A percentile compares a stretch with the other conserved stretches of the same genome.
Evolutionary conservation across 805 yeast genomes (phyloP).

Genomic region (Starmerella cellae): DNA sequence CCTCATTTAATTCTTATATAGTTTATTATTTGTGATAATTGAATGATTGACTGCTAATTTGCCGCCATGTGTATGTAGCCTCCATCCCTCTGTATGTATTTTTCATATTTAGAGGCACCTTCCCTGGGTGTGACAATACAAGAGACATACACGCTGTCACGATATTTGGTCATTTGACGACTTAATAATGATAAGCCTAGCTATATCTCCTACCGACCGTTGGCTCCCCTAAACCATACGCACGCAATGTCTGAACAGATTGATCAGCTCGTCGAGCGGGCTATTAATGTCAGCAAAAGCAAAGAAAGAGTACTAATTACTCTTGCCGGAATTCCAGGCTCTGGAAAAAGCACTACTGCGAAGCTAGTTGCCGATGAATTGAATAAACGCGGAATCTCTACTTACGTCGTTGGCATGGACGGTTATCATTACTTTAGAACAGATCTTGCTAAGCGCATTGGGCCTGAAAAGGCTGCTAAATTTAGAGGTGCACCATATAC

Average conservation of each 20-base stretch:
- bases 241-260: too few relatives aligned
- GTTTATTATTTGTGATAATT: neutral
- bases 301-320: conserved; percentile 35
- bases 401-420: conserved; percentile 49
- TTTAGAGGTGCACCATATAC: conserved; percentile 81
- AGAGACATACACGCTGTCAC: too few relatives aligned
- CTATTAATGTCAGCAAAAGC: neutral
- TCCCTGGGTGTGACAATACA: too few relatives aligned
- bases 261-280: too few relatives aligned
- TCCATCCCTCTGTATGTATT: too few relatives aligned
- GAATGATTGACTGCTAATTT: too few relatives aligned
- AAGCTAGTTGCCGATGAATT: conserved; percentile 32
- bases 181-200: too few relatives aligned
- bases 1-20: neutral
- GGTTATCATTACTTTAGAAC: conserved; percentile 56
- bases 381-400: conserved; percentile 22
- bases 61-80: too few relatives aligned
- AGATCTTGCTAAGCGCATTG: conserved; percentile 36
- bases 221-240: too few relatives aligned
- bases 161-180: too few relatives aligned
- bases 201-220: too few relatives aligned
- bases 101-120: too few relatives aligned
- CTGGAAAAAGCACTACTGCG: conserved; percentile 69
- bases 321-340: conserved; percentile 70
- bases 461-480: conserved; percentile 43